Evolutionary conservation across 2,329 filamentous ascomycete genomes (phyloP).

Genomic region (Septoria petroselini): DNA sequence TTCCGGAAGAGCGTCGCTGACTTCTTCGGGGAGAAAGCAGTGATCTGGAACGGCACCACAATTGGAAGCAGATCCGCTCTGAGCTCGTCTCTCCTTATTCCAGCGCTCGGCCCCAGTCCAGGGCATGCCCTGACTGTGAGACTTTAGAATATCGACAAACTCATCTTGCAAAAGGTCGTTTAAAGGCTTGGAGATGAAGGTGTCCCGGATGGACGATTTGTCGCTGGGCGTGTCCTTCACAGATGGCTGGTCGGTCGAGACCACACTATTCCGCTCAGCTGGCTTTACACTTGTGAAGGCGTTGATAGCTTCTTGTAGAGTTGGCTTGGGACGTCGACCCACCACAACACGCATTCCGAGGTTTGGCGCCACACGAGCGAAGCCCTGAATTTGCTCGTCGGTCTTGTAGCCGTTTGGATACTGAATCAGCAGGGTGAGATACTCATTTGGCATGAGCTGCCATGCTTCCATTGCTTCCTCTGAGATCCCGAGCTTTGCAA

Average conservation of each 20-base stretch:
- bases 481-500: slow-evolving; percentile 68
- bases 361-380: slow-evolving; percentile 40
- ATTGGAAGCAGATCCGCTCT: slow-evolving; percentile 29
- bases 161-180: slow-evolving; percentile 64
- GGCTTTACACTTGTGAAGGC: slow-evolving; percentile 49
- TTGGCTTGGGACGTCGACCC: slow-evolving; percentile 70
- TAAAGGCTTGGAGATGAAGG: slow-evolving; percentile 71
- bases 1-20: slow-evolving; percentile 41
- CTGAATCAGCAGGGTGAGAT: slow-evolving; percentile 69
- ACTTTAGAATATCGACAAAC: slow-evolving; percentile 61
- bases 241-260: slow-evolving; percentile 15
- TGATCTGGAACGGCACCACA: slow-evolving; percentile 38
- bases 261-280: slow-evolving; percentile 20
- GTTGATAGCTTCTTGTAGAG: slow-evolving; percentile 51
- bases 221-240: slow-evolving; percentile 31
- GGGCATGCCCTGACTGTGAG: slow-evolving; percentile 54
- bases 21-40: slow-evolving; percentile 38
- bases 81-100: slow-evolving; percentile 41
- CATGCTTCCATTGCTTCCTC: slow-evolving; percentile 74
- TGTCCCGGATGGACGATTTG: slow-evolving; percentile 46
- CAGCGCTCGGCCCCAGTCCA: slow-evolving; percentile 68
- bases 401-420: slow-evolving; percentile 61
- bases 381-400: slow-evolving; percentile 53
- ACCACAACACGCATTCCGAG: slow-evolving; percentile 67
- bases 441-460: slow-evolving; percentile 64